These are phyloP conservation scores for Colletotrichum musae DNA, from an alignment of 2,329 filamentous ascomycete species.

Conservation along the genomic window DNA sequence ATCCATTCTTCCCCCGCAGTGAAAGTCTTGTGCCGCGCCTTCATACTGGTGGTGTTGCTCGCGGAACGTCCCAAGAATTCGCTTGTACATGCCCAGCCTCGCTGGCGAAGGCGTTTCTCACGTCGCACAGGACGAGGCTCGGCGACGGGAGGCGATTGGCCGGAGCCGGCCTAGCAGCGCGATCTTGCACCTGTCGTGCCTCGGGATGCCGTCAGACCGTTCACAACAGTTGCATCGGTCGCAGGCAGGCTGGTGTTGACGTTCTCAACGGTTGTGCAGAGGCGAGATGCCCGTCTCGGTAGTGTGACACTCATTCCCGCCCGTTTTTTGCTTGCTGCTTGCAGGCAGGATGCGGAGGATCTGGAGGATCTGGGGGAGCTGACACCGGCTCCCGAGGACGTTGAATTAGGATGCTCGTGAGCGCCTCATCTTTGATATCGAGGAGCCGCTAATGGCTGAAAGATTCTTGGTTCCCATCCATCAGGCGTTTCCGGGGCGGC, in stretches of 20 bases:
- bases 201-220: constrained; percentile 4
- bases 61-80: not conserved
- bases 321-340: not conserved
- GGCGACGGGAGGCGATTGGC: not conserved
- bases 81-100: not conserved
- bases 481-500: not conserved
- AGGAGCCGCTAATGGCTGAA: not conserved
- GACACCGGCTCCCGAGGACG: not conserved
- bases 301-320: not conserved
- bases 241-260: not conserved
- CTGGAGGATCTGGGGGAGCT: not conserved
- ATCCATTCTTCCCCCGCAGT: too few relatives aligned
- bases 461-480: not conserved
- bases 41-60: not conserved
- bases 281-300: not conserved
- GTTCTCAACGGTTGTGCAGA: constrained; percentile 8
- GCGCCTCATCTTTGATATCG: too few relatives aligned
- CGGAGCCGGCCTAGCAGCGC: not conserved
- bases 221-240: not conserved
- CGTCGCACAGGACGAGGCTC: not conserved
- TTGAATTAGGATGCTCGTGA: not conserved
- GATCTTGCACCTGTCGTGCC: constrained; percentile 24
- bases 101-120: not conserved
- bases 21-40: too few relatives aligned
- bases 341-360: not conserved